phyloP scores from a whole-genome alignment of 208 protist genomes.

The Acanthamoeba polyphaga region DNA sequence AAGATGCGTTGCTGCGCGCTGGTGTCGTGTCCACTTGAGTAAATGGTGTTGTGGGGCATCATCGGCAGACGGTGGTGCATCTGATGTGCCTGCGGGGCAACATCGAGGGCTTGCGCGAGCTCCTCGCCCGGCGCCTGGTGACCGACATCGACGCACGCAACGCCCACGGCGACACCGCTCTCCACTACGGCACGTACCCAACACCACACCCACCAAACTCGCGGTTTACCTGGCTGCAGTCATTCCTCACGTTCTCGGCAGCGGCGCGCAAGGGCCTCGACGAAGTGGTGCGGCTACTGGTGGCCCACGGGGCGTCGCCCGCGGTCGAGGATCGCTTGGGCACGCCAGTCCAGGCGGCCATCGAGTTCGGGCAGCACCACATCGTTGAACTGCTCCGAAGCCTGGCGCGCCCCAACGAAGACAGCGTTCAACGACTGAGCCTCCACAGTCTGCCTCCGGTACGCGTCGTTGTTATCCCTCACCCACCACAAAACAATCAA shows the following conservation, averaged over 20 bases:
- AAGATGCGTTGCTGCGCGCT: no score
- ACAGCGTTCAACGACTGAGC: neutral
- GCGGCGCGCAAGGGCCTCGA: neutral
- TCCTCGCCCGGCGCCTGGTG: neutral
- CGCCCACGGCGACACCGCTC: neutral
- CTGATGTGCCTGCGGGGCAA: constrained; percentile 22
- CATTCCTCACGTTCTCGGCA: neutral
- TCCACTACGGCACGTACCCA: neutral
- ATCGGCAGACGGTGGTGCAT: neutral
- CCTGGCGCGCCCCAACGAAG: neutral
- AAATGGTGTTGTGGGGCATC: neutral
- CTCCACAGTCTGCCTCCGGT: neutral
- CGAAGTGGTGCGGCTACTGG: neutral
- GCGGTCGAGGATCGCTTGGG: neutral
- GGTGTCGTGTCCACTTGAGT: no score
- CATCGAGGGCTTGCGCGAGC: neutral
- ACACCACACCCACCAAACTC: no score
- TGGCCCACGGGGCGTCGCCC: neutral
- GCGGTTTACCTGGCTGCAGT: no score
- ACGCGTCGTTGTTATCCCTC: neutral
- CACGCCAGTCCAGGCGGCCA: neutral
- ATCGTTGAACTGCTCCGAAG: neutral
- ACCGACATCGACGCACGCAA: neutral
- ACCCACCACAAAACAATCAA: no score
- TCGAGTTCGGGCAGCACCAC: neutral